phyloP scores from a whole-genome alignment of 2,329 filamentous ascomycete species.

The Bimuria novae-zelandiae region DNA sequence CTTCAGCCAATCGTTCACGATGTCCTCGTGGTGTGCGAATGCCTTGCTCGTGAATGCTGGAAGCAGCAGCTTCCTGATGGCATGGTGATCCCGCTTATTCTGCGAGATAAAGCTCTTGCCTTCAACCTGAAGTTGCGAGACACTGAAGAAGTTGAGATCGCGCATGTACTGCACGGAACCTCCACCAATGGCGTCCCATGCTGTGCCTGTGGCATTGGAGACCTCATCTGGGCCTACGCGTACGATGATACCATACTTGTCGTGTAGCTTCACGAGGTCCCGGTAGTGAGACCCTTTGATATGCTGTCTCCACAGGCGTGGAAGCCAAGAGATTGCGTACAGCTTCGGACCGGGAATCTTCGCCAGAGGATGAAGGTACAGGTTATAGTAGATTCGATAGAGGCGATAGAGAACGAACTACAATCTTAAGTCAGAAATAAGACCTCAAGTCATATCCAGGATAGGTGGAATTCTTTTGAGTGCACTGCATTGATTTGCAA shows the following conservation, averaged over 20 bases:
- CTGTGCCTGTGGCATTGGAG: background rate
- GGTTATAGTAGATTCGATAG: slow-evolving; percentile 12
- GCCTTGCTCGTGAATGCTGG: background rate
- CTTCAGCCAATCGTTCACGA: background rate
- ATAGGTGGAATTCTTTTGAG: background rate
- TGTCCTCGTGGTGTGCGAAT: background rate
- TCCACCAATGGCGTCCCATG: background rate
- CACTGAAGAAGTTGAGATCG: background rate
- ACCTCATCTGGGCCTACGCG: slow-evolving; percentile 12
- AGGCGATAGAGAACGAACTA: background rate
- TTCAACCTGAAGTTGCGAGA: slow-evolving; percentile 1
- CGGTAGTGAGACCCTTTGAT: slow-evolving; percentile 1
- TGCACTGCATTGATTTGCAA: no score
- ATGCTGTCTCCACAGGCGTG: background rate
- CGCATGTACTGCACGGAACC: background rate
- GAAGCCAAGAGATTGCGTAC: slow-evolving; percentile 6
- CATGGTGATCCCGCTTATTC: background rate
- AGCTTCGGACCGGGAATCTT: slow-evolving; percentile 23
- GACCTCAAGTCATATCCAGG: background rate
- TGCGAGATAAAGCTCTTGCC: background rate
- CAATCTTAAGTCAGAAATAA: background rate
- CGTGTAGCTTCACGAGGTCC: slow-evolving; percentile 10
- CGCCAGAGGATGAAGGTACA: slow-evolving; percentile 26
- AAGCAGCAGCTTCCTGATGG: background rate
- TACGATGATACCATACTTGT: slow-evolving; percentile 18